Percentiles rank a stretch among this genome's conserved stretches.
These are phyloP conservation scores for Xanthoconium stramineum DNA, from an alignment of 768 basidiomycete species.

Conservation along the genomic window DNA sequence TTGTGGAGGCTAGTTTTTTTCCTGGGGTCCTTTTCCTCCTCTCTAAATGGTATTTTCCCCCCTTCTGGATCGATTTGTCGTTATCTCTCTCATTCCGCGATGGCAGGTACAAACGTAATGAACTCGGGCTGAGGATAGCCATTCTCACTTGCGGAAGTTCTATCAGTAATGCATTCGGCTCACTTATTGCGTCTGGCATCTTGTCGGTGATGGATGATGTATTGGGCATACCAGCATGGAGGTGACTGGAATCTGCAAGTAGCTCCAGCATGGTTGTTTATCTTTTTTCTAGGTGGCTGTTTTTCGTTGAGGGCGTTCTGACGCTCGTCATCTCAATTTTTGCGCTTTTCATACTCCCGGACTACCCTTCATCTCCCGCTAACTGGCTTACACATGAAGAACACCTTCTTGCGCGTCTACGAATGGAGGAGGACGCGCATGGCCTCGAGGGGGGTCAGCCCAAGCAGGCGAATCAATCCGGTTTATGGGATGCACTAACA, in stretches of 20 bases:
- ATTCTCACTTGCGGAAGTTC: background rate
- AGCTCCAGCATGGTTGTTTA: background rate
- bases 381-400: conserved; percentile 61
- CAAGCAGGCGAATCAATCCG: conserved; percentile 36
- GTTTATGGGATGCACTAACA: conserved; percentile 52
- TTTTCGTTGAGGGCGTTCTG: conserved; percentile 60
- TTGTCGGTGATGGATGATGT: conserved; percentile 33
- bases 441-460: conserved; percentile 47
- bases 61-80: background rate
- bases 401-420: conserved; percentile 47
- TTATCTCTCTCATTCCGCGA: background rate
- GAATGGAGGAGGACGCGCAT: conserved; percentile 61
- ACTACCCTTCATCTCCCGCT: conserved; percentile 60
- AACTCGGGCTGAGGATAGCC: background rate
- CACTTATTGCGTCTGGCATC: background rate
- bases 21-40: background rate
- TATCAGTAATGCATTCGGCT: background rate
- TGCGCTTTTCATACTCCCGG: conserved; percentile 65
- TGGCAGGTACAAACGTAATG: background rate
- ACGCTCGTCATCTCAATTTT: conserved; percentile 49
- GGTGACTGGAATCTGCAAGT: conserved; percentile 37
- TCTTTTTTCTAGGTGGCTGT: conserved; percentile 53
- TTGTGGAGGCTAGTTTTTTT: background rate
- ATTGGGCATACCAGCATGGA: conserved; percentile 68
- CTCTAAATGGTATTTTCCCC: background rate